Evolutionary conservation across 805 yeast genomes (phyloP).

Genomic region (Suhomyces sp.): DNA sequence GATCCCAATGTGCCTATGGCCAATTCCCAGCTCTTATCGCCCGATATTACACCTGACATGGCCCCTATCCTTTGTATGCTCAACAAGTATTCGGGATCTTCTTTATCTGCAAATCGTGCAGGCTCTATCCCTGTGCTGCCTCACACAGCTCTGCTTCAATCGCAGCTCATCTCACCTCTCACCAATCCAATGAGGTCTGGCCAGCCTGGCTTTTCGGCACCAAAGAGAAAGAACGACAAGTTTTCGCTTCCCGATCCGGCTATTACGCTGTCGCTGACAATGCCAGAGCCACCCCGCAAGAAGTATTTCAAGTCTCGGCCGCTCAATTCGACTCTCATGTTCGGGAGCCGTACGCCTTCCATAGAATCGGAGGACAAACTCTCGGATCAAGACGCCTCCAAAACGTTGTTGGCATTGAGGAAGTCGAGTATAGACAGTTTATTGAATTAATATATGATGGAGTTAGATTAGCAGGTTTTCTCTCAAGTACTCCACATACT

Average conservation of each 20-base stretch:
- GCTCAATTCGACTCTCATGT: slow-evolving; percentile 11
- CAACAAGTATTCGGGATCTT: slow-evolving; percentile 17
- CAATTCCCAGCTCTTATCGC: slow-evolving; percentile 25
- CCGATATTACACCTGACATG: slow-evolving; percentile 38
- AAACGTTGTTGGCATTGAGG: slow-evolving; percentile 36
- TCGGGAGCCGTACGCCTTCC: not conserved
- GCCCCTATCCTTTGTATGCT: slow-evolving; percentile 32
- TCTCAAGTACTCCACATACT: slow-evolving; percentile 60
- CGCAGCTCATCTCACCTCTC: slow-evolving; percentile 19
- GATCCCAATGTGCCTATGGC: not conserved
- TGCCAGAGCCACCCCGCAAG: slow-evolving; percentile 23
- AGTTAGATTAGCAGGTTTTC: slow-evolving; percentile 18
- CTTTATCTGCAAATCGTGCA: slow-evolving; percentile 8
- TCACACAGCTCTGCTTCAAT: slow-evolving; percentile 13
- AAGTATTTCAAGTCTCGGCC: slow-evolving; percentile 33
- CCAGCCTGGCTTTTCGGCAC: slow-evolving; percentile 11
- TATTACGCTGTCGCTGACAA: slow-evolving; percentile 11
- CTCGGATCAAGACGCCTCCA: slow-evolving; percentile 35
- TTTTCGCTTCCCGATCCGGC: slow-evolving; percentile 44
- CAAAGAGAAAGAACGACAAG: not conserved
- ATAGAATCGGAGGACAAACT: slow-evolving; percentile 14
- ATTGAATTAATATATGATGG: slow-evolving; percentile 24
- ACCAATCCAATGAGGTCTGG: slow-evolving; percentile 24
- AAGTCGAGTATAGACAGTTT: slow-evolving; percentile 41
- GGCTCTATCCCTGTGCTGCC: slow-evolving; percentile 16